A percentile compares a stretch with the other conserved stretches of the same genome.
phyloP scores from a whole-genome alignment of 2,329 filamentous ascomycete genomes.

The Colletotrichum cuscutae region DNA sequence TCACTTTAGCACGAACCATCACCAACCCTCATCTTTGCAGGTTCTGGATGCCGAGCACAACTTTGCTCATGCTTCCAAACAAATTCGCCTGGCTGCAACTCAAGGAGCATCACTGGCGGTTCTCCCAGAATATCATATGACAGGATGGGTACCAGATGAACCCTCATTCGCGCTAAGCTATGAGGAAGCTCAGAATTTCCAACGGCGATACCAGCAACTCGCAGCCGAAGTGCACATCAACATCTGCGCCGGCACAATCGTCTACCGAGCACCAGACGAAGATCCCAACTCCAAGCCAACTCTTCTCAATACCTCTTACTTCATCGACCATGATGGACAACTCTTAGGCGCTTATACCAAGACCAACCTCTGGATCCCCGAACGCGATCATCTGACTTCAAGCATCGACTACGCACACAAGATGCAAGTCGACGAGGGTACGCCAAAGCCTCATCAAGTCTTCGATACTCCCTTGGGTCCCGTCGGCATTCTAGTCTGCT shows the following conservation, averaged over 20 bases:
- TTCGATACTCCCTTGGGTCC: slow-evolving; percentile 62
- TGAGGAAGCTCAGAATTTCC: slow-evolving; percentile 46
- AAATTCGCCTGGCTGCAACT: slow-evolving; percentile 17
- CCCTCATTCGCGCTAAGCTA: slow-evolving; percentile 21
- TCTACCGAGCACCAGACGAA: slow-evolving; percentile 54
- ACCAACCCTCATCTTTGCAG: not conserved
- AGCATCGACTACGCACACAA: slow-evolving; percentile 38
- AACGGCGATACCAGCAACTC: slow-evolving; percentile 58
- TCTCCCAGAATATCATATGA: slow-evolving; percentile 26
- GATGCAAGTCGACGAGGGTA: not conserved
- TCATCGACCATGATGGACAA: slow-evolving; percentile 56
- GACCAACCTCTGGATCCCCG: slow-evolving; percentile 66
- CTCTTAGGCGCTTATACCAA: slow-evolving; percentile 65
- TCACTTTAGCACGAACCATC: not conserved
- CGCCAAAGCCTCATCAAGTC: slow-evolving; percentile 41
- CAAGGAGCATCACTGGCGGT: slow-evolving; percentile 28
- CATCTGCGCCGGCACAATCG: slow-evolving; percentile 70
- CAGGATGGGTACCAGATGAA: slow-evolving; percentile 25
- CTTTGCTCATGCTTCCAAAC: slow-evolving; percentile 11
- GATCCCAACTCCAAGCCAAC: not conserved
- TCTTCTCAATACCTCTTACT: slow-evolving; percentile 60
- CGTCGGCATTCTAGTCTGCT: slow-evolving; percentile 66
- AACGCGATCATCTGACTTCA: slow-evolving; percentile 57
- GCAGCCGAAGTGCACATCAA: slow-evolving; percentile 64
- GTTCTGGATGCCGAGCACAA: slow-evolving; percentile 16